These are phyloP conservation scores for Daldinia childiae DNA, from an alignment of 495 filamentous ascomycete species.

Conservation along the genomic window DNA sequence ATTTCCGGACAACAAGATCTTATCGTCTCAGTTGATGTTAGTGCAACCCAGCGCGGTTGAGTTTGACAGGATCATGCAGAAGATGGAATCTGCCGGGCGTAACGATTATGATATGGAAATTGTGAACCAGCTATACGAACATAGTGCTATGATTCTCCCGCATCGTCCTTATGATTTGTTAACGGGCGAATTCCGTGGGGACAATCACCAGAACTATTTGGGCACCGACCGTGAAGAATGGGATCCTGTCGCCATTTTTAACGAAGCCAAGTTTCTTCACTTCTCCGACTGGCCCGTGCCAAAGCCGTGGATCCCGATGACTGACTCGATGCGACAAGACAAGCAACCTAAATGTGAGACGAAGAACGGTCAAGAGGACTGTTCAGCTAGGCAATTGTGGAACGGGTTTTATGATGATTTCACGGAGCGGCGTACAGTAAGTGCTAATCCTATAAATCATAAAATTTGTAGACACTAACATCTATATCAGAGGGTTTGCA, in stretches of 20 bases:
- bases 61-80: conserved; percentile 62
- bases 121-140: conserved; percentile 73
- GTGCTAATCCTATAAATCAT: conserved; percentile 19
- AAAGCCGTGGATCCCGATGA: conserved; percentile 79
- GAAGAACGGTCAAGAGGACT: conserved; percentile 59
- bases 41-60: conserved; percentile 67
- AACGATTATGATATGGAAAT: conserved; percentile 77
- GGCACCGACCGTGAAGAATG: conserved; percentile 71
- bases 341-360: conserved; percentile 65
- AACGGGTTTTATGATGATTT: conserved; percentile 77
- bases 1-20: conserved; percentile 58
- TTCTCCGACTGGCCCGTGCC: conserved; percentile 85
- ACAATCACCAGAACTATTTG: conserved; percentile 68
- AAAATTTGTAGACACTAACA: conserved; percentile 25
- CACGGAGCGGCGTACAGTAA: conserved; percentile 66
- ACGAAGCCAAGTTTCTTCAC: conserved; percentile 79
- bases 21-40: conserved; percentile 72
- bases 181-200: conserved; percentile 72
- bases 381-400: conserved; percentile 74
- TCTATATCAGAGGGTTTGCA: conserved; percentile 36
- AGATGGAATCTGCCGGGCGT: conserved; percentile 50
- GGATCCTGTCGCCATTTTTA: conserved; percentile 70
- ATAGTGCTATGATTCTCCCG: conserved; percentile 75
- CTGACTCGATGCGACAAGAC: conserved; percentile 61
- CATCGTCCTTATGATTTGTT: conserved; percentile 77